Base-by-base conservation (phyloP, 305 asterid genomes). In the Plantago rigida region DNA sequence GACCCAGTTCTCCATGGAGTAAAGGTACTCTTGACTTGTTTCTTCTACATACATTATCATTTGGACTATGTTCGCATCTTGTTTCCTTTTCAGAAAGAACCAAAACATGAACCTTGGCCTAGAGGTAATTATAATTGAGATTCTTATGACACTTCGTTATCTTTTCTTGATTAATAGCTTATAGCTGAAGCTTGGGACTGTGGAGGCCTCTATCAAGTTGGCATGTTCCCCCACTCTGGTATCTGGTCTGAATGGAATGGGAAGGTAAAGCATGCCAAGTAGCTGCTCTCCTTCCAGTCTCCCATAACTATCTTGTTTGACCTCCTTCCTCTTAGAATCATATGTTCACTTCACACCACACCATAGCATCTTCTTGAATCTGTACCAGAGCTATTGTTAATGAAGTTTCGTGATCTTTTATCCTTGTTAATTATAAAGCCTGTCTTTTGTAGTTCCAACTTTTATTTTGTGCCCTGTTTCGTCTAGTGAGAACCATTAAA, bases 131-230 rank as follows among this genome's bases (percentile, higher is more conserved):
- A 58, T 9, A 15, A 13, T 34, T 28, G 44, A 34, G 17, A 12
- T 53, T 59, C 39, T 7, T 51, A 14, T 29, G 47, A 51, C 19
- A 61, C 47, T 54, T 29, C 10, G 56, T 15, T 36, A 42, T 47
- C 11, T 29, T 11, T 67, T 60, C 59, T 57, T 62, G 48, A 55
- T 52, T 73, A 46, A 48, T 71, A 92, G 99, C 99, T 92, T 63
- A 81, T 92, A 70, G 99, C 99, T 53, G 99, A 92, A 81, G 96
- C 97, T 61, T 92, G 99, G 99, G 99, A 92, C 74, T 92, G 99
- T 74, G 99, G 97, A 63, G 99, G 99, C 73, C 97, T 92, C 55
- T 92, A 92, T 78, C 99, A 92, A 82, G 97, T 92, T 55, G 99
- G 99, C 56, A 56, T 15, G 62, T 92, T 92, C 74, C 96, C 99